Percentiles rank a stretch among this genome's conserved stretches.
These are phyloP conservation scores for Stachybotrys echinatus DNA, from an alignment of 2,329 filamentous ascomycete genomes.

Conservation along the genomic window DNA sequence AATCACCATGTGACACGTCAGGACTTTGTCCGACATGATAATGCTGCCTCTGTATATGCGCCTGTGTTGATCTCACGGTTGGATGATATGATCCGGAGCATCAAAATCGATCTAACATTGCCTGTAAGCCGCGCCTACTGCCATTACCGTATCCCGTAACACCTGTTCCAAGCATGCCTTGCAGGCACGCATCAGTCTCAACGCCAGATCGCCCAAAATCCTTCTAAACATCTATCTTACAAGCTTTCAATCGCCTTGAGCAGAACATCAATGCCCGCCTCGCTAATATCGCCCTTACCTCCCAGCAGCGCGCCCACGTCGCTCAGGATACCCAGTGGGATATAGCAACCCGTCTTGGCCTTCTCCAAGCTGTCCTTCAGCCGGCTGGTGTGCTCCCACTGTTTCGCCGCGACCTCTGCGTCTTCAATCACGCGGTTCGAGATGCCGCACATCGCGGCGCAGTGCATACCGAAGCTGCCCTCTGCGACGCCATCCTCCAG, in stretches of 20 bases:
- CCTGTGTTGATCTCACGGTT: background rate
- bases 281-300: slow-evolving; percentile 43
- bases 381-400: slow-evolving; percentile 92
- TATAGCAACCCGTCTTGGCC: slow-evolving; percentile 71
- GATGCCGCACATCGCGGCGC: slow-evolving; percentile 96
- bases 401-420: slow-evolving; percentile 81
- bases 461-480: slow-evolving; percentile 98
- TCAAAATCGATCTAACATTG: too few species aligned
- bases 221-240: slow-evolving; percentile 19
- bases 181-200: background rate
- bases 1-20: background rate
- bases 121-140: too few species aligned
- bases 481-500: slow-evolving; percentile 91
- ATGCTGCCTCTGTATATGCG: background rate
- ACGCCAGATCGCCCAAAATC: background rate
- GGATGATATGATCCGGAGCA: background rate
- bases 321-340: slow-evolving; percentile 81
- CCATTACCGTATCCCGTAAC: too few species aligned
- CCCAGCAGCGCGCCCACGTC: slow-evolving; percentile 77
- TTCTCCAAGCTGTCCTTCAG: slow-evolving; percentile 84
- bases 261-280: slow-evolving; percentile 53
- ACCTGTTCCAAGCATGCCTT: too few species aligned
- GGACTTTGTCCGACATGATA: background rate
- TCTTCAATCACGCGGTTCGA: slow-evolving; percentile 73
- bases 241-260: slow-evolving; percentile 55